Evolutionary conservation across 2,329 filamentous ascomycete species (phyloP).

Genomic region (Stagonosporopsis tanaceti): DNA sequence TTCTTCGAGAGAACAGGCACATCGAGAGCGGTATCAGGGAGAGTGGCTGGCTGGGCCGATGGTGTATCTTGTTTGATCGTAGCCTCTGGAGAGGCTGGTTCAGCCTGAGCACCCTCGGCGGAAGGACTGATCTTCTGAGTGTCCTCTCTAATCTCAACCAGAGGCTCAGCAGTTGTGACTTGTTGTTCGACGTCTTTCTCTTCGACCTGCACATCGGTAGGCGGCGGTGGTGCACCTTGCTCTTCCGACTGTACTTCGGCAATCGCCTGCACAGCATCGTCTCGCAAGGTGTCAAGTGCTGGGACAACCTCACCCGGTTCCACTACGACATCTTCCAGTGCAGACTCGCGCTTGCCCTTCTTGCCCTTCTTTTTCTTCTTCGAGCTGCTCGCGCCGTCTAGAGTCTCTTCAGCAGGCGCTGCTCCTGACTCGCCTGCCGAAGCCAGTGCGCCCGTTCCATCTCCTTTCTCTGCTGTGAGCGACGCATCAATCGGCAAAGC

Average conservation of each 20-base stretch:
- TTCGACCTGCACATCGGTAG: not conserved
- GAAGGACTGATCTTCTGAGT: not conserved
- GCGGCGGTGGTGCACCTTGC: not conserved
- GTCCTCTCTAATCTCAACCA: not conserved
- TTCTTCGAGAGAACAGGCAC: constrained; percentile 28
- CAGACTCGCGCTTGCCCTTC: constrained; percentile 31
- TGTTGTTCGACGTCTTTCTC: not conserved
- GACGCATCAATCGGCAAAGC: not conserved
- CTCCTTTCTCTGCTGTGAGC: not conserved
- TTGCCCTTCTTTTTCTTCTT: constrained; percentile 39
- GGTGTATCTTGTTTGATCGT: not conserved
- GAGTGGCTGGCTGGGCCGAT: not conserved
- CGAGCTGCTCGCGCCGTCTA: constrained; percentile 14
- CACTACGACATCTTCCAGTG: constrained; percentile 19
- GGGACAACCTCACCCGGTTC: constrained; percentile 8
- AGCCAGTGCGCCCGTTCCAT: constrained; percentile 10
- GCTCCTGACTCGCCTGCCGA: not conserved
- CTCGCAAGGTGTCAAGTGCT: constrained; percentile 4
- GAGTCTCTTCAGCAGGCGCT: constrained; percentile 11
- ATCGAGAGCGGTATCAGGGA: not conserved
- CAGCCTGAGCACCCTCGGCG: not conserved
- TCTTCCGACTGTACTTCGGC: not conserved
- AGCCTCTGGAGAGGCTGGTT: not conserved
- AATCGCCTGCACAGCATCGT: not conserved
- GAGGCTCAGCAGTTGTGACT: not conserved